Evolutionary conservation across 1,139 yeast species (phyloP), one percentile per base, ranked within the genome.

Genomic region (Blastobotrys indianensis): DNA sequence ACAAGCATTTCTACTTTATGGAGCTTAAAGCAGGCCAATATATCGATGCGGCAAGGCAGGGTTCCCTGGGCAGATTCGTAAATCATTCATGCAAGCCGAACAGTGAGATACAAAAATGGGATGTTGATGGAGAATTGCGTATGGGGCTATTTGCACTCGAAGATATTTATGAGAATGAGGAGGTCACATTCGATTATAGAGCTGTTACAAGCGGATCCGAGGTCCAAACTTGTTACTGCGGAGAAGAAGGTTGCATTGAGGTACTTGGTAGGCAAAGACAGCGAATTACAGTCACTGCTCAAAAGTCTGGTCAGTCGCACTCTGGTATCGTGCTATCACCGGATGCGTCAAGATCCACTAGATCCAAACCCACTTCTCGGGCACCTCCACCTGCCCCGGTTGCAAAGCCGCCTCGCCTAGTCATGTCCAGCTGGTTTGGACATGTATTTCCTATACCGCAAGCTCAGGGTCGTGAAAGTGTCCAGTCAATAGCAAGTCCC

Each of bases 31-130:
- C 82, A 59, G 90, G 88, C 52, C 92, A 92, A 59, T 92, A 87
- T 61, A 86, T 92, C 49, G 98, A 92, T 66, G 98, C 98, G 41
- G 90, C 97, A 1, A 72, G 76, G 42, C 84, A 78, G 65, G 98
- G 97, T 2, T 79, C 90, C 17, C 67, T 90, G 48, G 96, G 95
- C 0, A 72, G 98, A 51, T 92, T 90, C 68, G 85, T 94, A 58
- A 92, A 92, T 63, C 98, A 92, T 65, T 86, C 96, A 15, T 92
- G 98, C 65, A 80, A 76, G 55, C 97, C 98, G 4, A 92, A 92
- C 65, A 92, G 95, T 15, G 87, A 78, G 59, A 95, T 92, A 37
- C 97, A 90, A 64, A 92, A 92, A 68, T 92, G 98, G 98, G 94
- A 88, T 15, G 97, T 92, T 12, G 92, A 90, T 16, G 86, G 85